These are phyloP conservation scores for Fusarium algeriense DNA, from an alignment of 2,329 filamentous ascomycete genomes.

Conservation along the genomic window DNA sequence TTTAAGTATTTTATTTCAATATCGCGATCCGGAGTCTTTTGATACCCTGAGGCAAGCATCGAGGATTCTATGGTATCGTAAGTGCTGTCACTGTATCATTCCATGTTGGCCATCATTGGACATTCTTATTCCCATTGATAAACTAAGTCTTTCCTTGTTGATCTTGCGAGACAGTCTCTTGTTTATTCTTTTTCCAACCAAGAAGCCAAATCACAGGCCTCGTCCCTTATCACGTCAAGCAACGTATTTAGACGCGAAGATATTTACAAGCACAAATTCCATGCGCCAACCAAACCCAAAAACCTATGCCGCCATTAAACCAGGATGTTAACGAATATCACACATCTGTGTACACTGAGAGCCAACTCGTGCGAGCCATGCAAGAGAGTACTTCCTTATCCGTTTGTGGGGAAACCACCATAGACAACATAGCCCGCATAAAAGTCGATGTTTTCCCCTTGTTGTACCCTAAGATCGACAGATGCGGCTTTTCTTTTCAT, in stretches of 20 bases:
- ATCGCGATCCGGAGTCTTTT: no score
- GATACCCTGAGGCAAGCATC: background rate
- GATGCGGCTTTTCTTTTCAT: background rate
- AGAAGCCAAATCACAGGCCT: conserved; percentile 29
- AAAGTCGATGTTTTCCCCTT: conserved; percentile 27
- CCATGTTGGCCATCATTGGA: background rate
- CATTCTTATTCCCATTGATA: background rate
- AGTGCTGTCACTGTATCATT: background rate
- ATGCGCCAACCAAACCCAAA: conserved; percentile 28
- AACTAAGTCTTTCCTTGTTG: background rate
- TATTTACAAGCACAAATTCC: conserved; percentile 44
- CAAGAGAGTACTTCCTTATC: conserved; percentile 34
- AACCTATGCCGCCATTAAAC: conserved; percentile 21
- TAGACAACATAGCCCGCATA: conserved; percentile 18
- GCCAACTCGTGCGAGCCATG: conserved; percentile 30
- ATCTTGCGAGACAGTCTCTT: conserved; percentile 15
- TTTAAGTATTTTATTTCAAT: no score
- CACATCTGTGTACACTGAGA: conserved; percentile 26
- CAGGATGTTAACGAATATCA: conserved; percentile 38
- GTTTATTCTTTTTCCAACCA: conserved; percentile 34
- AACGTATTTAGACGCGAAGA: conserved; percentile 37
- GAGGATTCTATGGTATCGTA: background rate
- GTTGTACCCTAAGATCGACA: conserved; percentile 21
- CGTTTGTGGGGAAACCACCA: conserved; percentile 30
- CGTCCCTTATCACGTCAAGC: conserved; percentile 15